Evolutionary conservation across 202 grass and related monocot species (phyloP), one percentile per base, ranked within the genome.

Genomic region (Elaeis oleifera): DNA sequence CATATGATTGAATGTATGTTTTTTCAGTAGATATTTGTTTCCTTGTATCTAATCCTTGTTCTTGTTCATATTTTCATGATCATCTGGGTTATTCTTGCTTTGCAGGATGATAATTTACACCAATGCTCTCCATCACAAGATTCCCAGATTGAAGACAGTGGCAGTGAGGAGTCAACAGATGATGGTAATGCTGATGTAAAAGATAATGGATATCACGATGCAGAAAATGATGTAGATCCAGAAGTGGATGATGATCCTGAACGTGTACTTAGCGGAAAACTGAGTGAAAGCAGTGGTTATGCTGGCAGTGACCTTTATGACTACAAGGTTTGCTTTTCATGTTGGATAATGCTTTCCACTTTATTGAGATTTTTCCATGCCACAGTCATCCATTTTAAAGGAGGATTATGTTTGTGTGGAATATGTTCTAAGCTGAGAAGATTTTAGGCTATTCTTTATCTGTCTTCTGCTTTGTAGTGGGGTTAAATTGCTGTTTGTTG

Each of bases 131-230:
- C 85, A 44, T 94, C 94, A 74, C 85, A 78, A 27, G 85, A 89
- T 63, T 99, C 85, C 84, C 94, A 86, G 65, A 84, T 80, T 55
- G 85, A 88, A 78, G 88, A 87, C 58, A 94, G 82, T 55, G 78
- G 72, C 57, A 99, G 80, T 80, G 88, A 89, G 74, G 94, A 86
- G 59, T 99, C 88, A 51, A 74, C 85, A 56, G 85, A 84, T 73
- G 77, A 86, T 71, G 94, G 76, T 63, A 85, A 78, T 60, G 61
- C 84, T 18, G 82, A 84, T 82, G 74, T 71, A 23, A 89, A 89
- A 71, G 88, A 74, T 53, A 99, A 86, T 79, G 88, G 94, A 8
- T 94, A 89, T 78, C 88, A 99, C 39, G 82, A 94, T 78, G 88
- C 80, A 68, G 94, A 94, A 77, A 86, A 92, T 78, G 87, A 90